Conservation (phyloP, 2,329 filamentous ascomycete genomes). For the Cadophora sp. region DNA sequence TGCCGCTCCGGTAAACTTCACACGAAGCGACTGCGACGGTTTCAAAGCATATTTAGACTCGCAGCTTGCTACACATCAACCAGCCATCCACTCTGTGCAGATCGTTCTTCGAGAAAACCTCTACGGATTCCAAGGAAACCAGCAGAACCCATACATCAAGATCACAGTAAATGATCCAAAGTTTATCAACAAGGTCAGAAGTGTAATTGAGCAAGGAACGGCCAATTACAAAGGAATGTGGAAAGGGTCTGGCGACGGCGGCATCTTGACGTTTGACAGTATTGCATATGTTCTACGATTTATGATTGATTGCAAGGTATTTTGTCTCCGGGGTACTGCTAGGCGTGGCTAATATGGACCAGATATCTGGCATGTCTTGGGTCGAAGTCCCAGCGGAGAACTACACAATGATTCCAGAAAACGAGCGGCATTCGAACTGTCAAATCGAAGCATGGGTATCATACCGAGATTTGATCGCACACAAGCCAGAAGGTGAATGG, state of each 20-base stretch:
- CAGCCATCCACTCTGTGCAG: constrained; percentile 79
- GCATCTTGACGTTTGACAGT: constrained; percentile 91
- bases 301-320: constrained; percentile 93
- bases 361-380: constrained; percentile 97
- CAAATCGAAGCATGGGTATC: constrained; percentile 92
- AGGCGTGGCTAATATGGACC: constrained; percentile 21
- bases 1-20: constrained; percentile 83
- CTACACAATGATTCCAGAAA: constrained; percentile 72
- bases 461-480: constrained; percentile 83
- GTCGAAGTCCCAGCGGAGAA: constrained; percentile 80
- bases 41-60: constrained; percentile 84
- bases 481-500: constrained; percentile 92
- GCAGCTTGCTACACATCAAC: constrained; percentile 75
- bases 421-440: constrained; percentile 84
- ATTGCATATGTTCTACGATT: constrained; percentile 95
- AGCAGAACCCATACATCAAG: constrained; percentile 90
- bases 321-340: no score
- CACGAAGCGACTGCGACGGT: constrained; percentile 74
- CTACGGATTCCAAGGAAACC: constrained; percentile 92
- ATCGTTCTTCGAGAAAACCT: constrained; percentile 89
- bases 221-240: constrained; percentile 94
- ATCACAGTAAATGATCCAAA: constrained; percentile 92
- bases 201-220: constrained; percentile 73
- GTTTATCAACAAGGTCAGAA: constrained; percentile 77
- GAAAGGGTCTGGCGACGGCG: constrained; percentile 69